Evolutionary conservation across 371 early-diverging fungal genomes (phyloP).

Genomic region (Mucor racemosus): DNA sequence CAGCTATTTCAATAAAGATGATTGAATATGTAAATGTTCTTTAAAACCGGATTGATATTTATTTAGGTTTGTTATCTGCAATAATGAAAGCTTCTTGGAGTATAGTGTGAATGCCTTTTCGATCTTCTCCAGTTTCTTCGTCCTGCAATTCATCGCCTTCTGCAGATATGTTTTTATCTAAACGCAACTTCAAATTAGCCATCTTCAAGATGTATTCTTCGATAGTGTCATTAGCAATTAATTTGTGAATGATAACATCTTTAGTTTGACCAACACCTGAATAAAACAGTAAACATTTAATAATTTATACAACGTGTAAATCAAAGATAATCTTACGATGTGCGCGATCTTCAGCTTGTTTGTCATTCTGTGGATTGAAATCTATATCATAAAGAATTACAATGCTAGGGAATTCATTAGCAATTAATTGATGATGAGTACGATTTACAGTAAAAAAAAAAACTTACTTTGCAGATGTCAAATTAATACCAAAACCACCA

Average conservation of each 20-base stretch:
- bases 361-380: slow-evolving; percentile 96
- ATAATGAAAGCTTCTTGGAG: slow-evolving; percentile 16
- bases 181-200: slow-evolving; percentile 73
- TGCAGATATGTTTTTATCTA: slow-evolving; percentile 58
- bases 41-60: background rate
- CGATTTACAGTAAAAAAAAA: background rate
- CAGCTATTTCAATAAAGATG: too few species aligned
- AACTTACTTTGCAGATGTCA: slow-evolving; percentile 83
- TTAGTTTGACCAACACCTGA: slow-evolving; percentile 87
- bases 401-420: slow-evolving; percentile 39
- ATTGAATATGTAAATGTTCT: too few species aligned
- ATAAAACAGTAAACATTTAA: too few species aligned
- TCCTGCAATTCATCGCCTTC: slow-evolving; percentile 7
- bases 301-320: too few species aligned
- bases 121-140: slow-evolving; percentile 8
- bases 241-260: slow-evolving; percentile 78
- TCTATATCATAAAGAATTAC: slow-evolving; percentile 93
- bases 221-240: slow-evolving; percentile 75
- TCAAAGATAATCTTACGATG: slow-evolving; percentile 46
- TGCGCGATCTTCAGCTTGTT: slow-evolving; percentile 93
- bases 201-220: slow-evolving; percentile 76
- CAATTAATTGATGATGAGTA: background rate
- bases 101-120: slow-evolving; percentile 20
- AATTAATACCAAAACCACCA: slow-evolving; percentile 91
- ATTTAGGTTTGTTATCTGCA: slow-evolving; percentile 2